Conservation (phyloP, 257 asterid genomes). For the Cynanchum wilfordii region DNA sequence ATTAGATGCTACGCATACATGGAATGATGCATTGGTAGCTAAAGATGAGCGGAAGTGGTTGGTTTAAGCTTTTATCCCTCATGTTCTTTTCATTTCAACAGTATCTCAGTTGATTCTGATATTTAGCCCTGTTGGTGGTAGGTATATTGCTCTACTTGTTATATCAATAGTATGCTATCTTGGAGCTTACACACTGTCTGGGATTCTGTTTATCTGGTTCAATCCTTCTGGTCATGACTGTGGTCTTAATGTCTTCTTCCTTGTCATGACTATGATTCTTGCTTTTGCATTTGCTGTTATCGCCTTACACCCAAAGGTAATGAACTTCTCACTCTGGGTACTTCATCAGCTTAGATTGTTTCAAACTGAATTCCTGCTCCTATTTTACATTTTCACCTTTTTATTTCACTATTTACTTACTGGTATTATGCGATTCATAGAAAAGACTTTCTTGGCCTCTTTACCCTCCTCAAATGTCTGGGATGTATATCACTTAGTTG, state of each 20-base stretch:
- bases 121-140: constrained; percentile 28
- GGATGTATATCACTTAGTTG: background rate
- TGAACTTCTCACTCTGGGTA: constrained; percentile 1
- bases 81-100: background rate
- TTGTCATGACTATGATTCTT: constrained; percentile 82
- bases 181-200: constrained; percentile 58
- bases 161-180: constrained; percentile 76
- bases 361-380: background rate
- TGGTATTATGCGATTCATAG: background rate
- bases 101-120: constrained; percentile 18
- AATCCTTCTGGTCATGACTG: constrained; percentile 92
- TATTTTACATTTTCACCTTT: background rate
- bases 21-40: constrained; percentile 99
- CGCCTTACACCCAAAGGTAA: constrained; percentile 85
- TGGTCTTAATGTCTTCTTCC: constrained; percentile 89
- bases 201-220: constrained; percentile 94
- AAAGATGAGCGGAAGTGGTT: constrained; percentile 95
- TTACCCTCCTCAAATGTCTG: background rate
- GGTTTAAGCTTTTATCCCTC: constrained; percentile 20
- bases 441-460: background rate
- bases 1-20: constrained; percentile 85
- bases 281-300: constrained; percentile 66
- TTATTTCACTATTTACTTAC: background rate
- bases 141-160: constrained; percentile 79
- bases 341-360: background rate